A percentile compares a stretch with the other conserved stretches of the same genome.
phyloP scores from a whole-genome alignment of 805 yeast genomes.

The Sugiyamaella americana region DNA sequence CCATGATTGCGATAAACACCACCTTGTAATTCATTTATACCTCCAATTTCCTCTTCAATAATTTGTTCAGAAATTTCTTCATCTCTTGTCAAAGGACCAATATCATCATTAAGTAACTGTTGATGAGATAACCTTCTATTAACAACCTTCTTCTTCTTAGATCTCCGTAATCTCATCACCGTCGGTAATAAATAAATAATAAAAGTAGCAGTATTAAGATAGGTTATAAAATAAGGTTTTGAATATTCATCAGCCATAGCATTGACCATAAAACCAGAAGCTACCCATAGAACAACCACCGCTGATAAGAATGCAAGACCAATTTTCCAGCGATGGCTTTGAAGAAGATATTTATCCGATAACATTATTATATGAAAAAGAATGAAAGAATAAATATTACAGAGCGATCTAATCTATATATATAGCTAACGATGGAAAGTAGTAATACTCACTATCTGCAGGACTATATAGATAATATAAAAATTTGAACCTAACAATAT shows the following conservation, averaged over 20 bases:
- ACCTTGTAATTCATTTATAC: background rate
- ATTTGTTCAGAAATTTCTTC: background rate
- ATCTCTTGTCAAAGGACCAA: background rate
- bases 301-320: constrained; percentile 68
- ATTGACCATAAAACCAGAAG: constrained; percentile 80
- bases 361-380: too few species aligned
- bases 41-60: background rate
- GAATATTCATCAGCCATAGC: constrained; percentile 42
- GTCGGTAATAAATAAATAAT: constrained; percentile 52
- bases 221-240: constrained; percentile 90
- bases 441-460: too few species aligned
- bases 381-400: too few species aligned
- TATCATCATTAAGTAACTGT: background rate
- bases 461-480: too few species aligned
- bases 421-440: too few species aligned
- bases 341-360: too few species aligned
- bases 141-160: background rate
- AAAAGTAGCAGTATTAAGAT: constrained; percentile 83
- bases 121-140: background rate
- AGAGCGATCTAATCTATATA: too few species aligned
- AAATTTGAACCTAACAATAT: too few species aligned
- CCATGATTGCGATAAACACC: background rate
- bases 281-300: constrained; percentile 86
- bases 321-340: constrained; percentile 51
- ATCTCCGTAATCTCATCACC: background rate